Evolutionary conservation across 257 asterid genomes (phyloP), one percentile per base, ranked within the genome.

Genomic region (Gentiana straminea): DNA sequence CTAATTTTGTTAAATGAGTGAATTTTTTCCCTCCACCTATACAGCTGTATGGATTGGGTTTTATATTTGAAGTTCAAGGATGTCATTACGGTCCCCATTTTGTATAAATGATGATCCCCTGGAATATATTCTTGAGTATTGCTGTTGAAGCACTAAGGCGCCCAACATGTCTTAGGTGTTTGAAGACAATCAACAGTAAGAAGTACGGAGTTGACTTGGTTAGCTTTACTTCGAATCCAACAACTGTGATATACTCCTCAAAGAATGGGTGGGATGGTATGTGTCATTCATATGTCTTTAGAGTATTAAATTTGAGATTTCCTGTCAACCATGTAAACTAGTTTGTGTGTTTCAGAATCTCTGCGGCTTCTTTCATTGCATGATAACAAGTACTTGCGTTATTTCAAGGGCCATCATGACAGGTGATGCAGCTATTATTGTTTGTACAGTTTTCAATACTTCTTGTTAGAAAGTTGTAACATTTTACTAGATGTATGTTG

Each of bases 201-300:
- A 88, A 92, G 55, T 88, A 92, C 54, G 99, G 97, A 49, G 97
- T 92, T 57, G 97, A 92, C 70, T 82, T 92, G 45, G 99, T 92
- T 75, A 75, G 94, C 79, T 92, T 92, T 76, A 92, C 99, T 62
- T 85, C 95, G 66, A 97, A 92, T 66, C 94, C 94, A 4, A 81
- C 96, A 38, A 87, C 97, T 59, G 99, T 92, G 38, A 88, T 92
- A 68, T 92, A 88, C 78, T 92, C 97, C 45, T 92, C 97, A 13
- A 92, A 85, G 86, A 92, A 92, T 73, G 99, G 99, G 46, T 92
- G 98, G 98, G 98, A 92, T 69, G 97, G 98, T 90, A 79, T 64
- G 92, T 61, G 44, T 61, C 50, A 53, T 44, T 9, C 43, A 53
- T 24, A 0, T 24, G 24, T 24, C 24, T 24, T 24, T 24, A 24